Base-by-base conservation (phyloP, 768 basidiomycete species). In the Tulasnella sp. region DNA sequence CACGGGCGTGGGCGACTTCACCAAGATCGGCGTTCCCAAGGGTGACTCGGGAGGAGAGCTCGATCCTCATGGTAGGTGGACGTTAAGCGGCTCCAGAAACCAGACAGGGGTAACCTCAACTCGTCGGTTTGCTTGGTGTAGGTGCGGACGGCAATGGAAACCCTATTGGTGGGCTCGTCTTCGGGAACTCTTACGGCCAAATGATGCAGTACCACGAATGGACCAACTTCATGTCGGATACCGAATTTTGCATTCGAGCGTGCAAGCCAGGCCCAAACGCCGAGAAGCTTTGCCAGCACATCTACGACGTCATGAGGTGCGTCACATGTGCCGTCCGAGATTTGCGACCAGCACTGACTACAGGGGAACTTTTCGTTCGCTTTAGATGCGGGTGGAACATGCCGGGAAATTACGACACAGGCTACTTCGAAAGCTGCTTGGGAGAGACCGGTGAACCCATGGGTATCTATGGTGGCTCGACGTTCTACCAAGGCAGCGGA, bases 81-180 rank as follows among this genome's bases (percentile, higher is more conserved):
- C 89, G 89, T 82, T 90, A 24, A 3, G 24, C 89, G 88, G 83
- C 78, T 18, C 3, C 20, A 14, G 12, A n/a, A n/a, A 37, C 4
- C 8, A 14, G n/a, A 42, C 31, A 37, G 9, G 22, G 9, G 28
- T 0, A 31, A 18, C 8, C n/a, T 69, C 11, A 37, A 69, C 37
- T 12, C 64, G 64, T 14, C 37, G 2, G n/a, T 16, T 11, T 11
- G 9, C 9, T 1, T 22, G 5, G n/a, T 37, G 7, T 69, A 80
- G 42, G 72, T 76, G 83, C 81, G 22, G 83, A 84, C 40, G 83
- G 83, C 14, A 83, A 84, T 24, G 91, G 90, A 18, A 91, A 90
- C 83, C 91, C 89, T 16, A 89, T 90, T 46, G 93, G 92, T 42
- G 92, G 90, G 3, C 88, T 93, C 58, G 91, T 95, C n/a, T 93